Base-by-base conservation (phyloP, 1,284 basidiomycete genomes). In the Ustilago trichophora region DNA sequence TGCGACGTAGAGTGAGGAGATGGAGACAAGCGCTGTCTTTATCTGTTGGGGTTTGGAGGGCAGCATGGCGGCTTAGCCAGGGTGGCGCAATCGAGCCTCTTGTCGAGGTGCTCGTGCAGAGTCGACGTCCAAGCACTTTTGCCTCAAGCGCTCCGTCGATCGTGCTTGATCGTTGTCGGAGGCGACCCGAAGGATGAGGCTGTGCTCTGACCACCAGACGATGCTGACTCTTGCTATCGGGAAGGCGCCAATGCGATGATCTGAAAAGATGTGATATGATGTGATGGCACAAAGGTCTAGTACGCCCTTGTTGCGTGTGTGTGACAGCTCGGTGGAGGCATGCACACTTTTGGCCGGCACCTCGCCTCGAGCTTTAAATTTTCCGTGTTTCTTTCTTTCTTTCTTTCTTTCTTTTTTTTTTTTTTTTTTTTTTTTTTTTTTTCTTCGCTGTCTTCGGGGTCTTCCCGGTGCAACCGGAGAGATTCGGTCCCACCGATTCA, bases 31-130 rank as follows among this genome's bases (percentile, higher is more conserved):
- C n/a, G 52, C 56, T 16, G 66, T 43, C 59, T 69, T 58, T 54
- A 68, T 45, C 26, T 62, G 45, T n/a, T 47, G 54, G 4, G 53
- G 49, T 48, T 53, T 57, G 41, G 65, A 42, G 22, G 65, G 65
- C 34, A 62, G 54, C 65, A 68, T 68, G 31, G 26, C 41, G 29
- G 21, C 21, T 24, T n/a, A 12, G 12, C 15, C 13, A 29, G 18
- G 33, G 15, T n/a, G 15, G 33, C 44, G 34, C n/a, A n/a, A 48
- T 19, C 44, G 4, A 27, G 16, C 5, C 18, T n/a, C 29, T 27
- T 10, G 11, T 18, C 3, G 29, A 22, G 27, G 21, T 12, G 12
- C 11, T n/a, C 9, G n/a, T 19, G 9, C 6, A 7, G 32, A 34
- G 13, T 27, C 7, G 29, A 6, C 38, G 5, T n/a, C 24, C 1